phyloP scores from a whole-genome alignment of 805 yeast species.

The Sugiyamaella qingdaonensis region DNA sequence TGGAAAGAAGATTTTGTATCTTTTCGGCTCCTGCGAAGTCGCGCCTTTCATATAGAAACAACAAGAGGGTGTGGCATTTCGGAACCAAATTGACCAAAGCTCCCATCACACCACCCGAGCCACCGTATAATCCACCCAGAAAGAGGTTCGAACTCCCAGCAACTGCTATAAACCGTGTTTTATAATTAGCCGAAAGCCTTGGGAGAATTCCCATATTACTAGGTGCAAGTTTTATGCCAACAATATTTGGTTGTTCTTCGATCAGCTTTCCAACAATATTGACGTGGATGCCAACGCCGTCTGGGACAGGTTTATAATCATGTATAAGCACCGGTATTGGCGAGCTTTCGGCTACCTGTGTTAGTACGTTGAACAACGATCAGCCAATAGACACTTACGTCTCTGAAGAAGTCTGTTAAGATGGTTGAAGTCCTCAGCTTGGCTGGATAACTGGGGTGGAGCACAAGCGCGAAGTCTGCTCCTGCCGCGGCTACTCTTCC shows the following conservation, averaged over 20 bases:
- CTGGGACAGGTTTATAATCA: constrained; percentile 43
- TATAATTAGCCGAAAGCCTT: not conserved
- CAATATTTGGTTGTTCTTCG: not conserved
- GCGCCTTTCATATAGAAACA: not conserved
- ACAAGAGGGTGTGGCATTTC: not conserved
- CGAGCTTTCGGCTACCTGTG: constrained; percentile 37
- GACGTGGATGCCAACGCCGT: constrained; percentile 35
- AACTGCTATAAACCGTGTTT: not conserved
- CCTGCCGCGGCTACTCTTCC: constrained; percentile 21
- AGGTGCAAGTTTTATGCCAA: not conserved
- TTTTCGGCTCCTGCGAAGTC: not conserved
- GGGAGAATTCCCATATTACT: not conserved
- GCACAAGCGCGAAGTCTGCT: constrained; percentile 23
- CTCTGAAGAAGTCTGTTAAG: constrained; percentile 38
- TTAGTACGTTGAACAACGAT: too few species aligned
- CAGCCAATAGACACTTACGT: constrained; percentile 2
- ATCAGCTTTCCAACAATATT: constrained; percentile 16
- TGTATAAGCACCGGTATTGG: constrained; percentile 41
- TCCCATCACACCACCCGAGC: not conserved
- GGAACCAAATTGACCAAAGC: constrained; percentile 1
- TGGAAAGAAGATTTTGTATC: not conserved
- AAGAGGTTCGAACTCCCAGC: not conserved
- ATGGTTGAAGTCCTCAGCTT: constrained; percentile 40
- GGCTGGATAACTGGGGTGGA: constrained; percentile 45
- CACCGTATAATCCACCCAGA: not conserved